A percentile compares a stretch with the other conserved stretches of the same genome.
Conservation (phyloP, 2,329 filamentous ascomycete species). For the Monilinia aucupariae region DNA sequence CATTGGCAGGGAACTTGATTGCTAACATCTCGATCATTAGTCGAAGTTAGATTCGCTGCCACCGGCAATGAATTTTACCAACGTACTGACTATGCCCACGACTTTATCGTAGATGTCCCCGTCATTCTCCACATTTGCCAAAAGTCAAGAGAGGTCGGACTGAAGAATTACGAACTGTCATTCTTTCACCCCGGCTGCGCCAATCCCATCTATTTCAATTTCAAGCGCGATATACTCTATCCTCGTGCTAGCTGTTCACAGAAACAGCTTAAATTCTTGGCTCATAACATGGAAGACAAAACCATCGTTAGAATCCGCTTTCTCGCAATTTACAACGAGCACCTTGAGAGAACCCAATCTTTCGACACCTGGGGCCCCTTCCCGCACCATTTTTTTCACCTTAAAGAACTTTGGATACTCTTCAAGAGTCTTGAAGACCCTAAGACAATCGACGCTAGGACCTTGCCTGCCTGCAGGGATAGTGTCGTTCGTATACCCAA, state of each 20-base stretch:
- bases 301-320: background rate
- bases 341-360: background rate
- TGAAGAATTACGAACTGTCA: background rate
- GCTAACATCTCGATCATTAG: background rate
- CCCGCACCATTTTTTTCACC: background rate
- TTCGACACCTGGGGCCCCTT: background rate
- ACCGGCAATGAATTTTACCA: no score
- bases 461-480: background rate
- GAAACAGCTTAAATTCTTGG: background rate
- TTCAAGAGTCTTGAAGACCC: background rate
- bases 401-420: background rate
- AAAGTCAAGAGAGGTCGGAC: background rate
- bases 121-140: background rate
- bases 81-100: background rate
- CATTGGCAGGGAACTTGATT: background rate
- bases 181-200: background rate
- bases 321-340: background rate
- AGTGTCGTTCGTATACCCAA: background rate
- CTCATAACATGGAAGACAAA: background rate
- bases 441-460: background rate
- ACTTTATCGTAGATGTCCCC: background rate
- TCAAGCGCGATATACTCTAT: background rate
- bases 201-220: background rate
- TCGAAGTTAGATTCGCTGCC: background rate
- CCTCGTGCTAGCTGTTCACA: background rate